Evolutionary conservation across 768 basidiomycete species (phyloP).

Genomic region (Postia placenta): DNA sequence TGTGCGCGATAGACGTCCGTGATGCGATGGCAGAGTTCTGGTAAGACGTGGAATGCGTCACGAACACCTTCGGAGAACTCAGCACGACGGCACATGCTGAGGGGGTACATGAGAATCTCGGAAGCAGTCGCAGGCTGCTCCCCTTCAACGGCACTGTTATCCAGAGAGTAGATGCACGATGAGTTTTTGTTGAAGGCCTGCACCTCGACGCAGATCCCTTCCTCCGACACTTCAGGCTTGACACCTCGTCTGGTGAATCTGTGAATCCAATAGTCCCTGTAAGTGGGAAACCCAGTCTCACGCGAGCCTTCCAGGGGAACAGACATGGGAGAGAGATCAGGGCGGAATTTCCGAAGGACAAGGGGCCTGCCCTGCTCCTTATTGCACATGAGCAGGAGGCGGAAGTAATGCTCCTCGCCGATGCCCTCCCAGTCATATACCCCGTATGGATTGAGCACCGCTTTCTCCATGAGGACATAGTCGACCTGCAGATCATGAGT

Average conservation of each 20-base stretch:
- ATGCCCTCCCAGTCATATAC: constrained; percentile 50
- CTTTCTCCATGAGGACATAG: constrained; percentile 45
- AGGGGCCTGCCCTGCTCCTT: constrained; percentile 51
- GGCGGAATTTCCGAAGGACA: constrained; percentile 50
- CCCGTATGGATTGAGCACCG: constrained; percentile 46
- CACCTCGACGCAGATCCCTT: constrained; percentile 62
- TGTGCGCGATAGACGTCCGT: constrained; percentile 59
- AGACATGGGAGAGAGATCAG: constrained; percentile 64
- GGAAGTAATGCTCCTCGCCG: constrained; percentile 40
- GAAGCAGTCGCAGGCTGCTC: constrained; percentile 9
- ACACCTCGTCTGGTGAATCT: constrained; percentile 45
- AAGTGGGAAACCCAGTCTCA: constrained; percentile 44
- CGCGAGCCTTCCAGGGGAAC: constrained; percentile 43
- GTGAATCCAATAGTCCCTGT: constrained; percentile 51
- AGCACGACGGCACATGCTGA: constrained; percentile 47
- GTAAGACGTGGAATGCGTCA: constrained; percentile 50
- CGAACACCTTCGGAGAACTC: constrained; percentile 45
- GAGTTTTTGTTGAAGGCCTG: constrained; percentile 33
- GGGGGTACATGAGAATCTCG: constrained; percentile 31
- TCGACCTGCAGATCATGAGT: constrained; percentile 44
- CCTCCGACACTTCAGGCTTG: constrained; percentile 38
- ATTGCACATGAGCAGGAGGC: constrained; percentile 48
- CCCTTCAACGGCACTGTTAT: constrained; percentile 21
- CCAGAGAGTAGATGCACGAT: constrained; percentile 17
- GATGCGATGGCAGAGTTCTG: constrained; percentile 60